phyloP scores from a whole-genome alignment of 2,329 filamentous ascomycete species.

The Rhynchosporium graminicola region DNA sequence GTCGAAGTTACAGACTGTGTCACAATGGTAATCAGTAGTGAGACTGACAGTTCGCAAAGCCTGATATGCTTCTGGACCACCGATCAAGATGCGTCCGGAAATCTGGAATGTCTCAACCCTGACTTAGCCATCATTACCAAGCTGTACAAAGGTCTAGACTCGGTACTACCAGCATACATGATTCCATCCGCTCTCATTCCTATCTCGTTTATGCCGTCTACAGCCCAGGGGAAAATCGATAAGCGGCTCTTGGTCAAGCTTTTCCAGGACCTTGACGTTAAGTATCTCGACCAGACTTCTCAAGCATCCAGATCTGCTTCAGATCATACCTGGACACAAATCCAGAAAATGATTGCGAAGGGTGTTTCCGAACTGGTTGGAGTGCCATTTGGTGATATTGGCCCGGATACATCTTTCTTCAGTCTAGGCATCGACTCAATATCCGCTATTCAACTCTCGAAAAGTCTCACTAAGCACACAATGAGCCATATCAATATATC shows the following conservation, averaged over 20 bases:
- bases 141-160: constrained; percentile 57
- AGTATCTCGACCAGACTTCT: constrained; percentile 46
- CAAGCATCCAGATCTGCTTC: constrained; percentile 20
- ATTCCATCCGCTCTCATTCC: constrained; percentile 74
- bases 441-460: constrained; percentile 71
- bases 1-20: constrained; percentile 59
- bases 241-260: constrained; percentile 51
- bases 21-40: constrained; percentile 57
- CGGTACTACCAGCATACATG: constrained; percentile 73
- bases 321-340: constrained; percentile 48
- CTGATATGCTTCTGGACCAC: constrained; percentile 72
- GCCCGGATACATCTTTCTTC: constrained; percentile 70
- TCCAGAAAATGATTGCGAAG: constrained; percentile 58
- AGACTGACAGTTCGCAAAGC: constrained; percentile 47
- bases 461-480: constrained; percentile 51
- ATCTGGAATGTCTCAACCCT: constrained; percentile 41
- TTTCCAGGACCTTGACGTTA: constrained; percentile 50
- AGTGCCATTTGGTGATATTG: constrained; percentile 50
- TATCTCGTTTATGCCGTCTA: constrained; percentile 68
- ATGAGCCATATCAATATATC: constrained; percentile 62
- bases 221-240: constrained; percentile 74
- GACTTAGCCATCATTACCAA: constrained; percentile 42
- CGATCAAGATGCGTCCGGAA: constrained; percentile 6
- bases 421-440: constrained; percentile 83
- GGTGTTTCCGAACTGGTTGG: constrained; percentile 54